These are phyloP conservation scores for Paraphaeosphaeria minitans DNA, from an alignment of 2,329 filamentous ascomycete species.

Conservation along the genomic window DNA sequence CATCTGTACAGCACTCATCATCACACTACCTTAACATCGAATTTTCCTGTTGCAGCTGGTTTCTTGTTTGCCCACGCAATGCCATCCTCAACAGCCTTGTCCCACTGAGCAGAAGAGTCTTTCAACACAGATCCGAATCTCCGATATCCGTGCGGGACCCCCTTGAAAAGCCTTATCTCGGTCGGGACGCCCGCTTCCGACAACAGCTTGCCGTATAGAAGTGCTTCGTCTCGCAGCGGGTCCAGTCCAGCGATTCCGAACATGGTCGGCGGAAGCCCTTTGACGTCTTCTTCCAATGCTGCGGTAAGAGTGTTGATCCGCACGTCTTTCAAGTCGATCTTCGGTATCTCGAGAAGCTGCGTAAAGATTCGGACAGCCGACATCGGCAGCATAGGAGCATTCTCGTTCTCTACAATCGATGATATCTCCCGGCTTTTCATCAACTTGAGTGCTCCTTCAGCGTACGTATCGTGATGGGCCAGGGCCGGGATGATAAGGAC, in stretches of 20 bases:
- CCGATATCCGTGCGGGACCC: conserved; percentile 60
- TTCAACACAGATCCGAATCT: conserved; percentile 52
- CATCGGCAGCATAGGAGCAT: conserved; percentile 57
- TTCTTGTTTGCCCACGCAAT: conserved; percentile 51
- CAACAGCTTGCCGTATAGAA: conserved; percentile 54
- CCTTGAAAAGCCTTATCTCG: conserved; percentile 55
- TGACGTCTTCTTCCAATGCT: conserved; percentile 46
- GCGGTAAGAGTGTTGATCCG: conserved; percentile 38
- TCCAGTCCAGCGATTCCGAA: conserved; percentile 58
- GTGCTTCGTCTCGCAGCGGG: conserved; percentile 56
- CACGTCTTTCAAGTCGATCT: conserved; percentile 36
- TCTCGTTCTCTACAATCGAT: conserved; percentile 48
- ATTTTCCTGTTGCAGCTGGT: conserved; percentile 39
- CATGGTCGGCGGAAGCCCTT: conserved; percentile 52
- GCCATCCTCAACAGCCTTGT: conserved; percentile 51
- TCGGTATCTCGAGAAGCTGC: conserved; percentile 23
- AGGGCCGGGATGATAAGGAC: conserved; percentile 47
- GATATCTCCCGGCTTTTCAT: conserved; percentile 49
- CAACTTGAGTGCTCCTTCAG: conserved; percentile 43
- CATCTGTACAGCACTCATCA: not conserved
- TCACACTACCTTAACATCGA: conserved; percentile 38
- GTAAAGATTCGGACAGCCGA: conserved; percentile 44
- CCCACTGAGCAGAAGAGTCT: conserved; percentile 50
- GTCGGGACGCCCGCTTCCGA: conserved; percentile 56
- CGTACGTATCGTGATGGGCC: conserved; percentile 45